Percentiles rank a stretch among this genome's conserved stretches.
Evolutionary conservation across 2,329 filamentous ascomycete genomes (phyloP).

Genomic region (Arthrobotrys sinensis): DNA sequence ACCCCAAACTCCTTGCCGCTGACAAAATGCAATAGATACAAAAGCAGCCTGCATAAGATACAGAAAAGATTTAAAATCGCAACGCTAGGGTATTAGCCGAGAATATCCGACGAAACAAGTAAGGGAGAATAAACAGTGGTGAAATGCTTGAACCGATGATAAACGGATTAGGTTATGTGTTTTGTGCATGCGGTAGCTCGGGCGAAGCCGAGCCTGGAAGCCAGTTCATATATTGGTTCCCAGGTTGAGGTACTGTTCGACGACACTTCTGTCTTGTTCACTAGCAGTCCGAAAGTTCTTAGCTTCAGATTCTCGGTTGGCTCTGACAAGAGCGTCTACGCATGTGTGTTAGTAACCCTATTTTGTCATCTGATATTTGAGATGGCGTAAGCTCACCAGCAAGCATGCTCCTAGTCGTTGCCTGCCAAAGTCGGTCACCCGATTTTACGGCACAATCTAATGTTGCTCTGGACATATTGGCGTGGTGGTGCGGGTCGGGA

Average conservation of each 20-base stretch:
- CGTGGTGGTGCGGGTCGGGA: slow-evolving; percentile 53
- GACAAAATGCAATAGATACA: slow-evolving; percentile 37
- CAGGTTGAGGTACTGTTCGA: slow-evolving; percentile 56
- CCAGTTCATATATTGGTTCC: slow-evolving; percentile 41
- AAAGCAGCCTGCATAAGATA: slow-evolving; percentile 7
- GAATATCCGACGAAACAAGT: slow-evolving; percentile 36
- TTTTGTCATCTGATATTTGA: background rate
- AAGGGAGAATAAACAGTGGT: background rate
- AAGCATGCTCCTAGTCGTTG: slow-evolving; percentile 49
- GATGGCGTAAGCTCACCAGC: slow-evolving; percentile 26
- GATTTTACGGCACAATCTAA: slow-evolving; percentile 54
- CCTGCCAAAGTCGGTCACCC: slow-evolving; percentile 56
- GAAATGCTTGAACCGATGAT: slow-evolving; percentile 26
- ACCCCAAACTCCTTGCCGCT: slow-evolving; percentile 46
- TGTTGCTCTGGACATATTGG: slow-evolving; percentile 58
- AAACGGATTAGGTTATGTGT: slow-evolving; percentile 32
- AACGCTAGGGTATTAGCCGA: slow-evolving; percentile 57
- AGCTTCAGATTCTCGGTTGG: slow-evolving; percentile 58
- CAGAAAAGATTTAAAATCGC: slow-evolving; percentile 31
- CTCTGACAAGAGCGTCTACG: slow-evolving; percentile 52
- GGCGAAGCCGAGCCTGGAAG: background rate
- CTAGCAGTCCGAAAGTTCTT: slow-evolving; percentile 46
- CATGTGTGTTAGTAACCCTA: slow-evolving; percentile 14
- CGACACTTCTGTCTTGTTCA: slow-evolving; percentile 53
- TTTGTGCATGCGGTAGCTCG: slow-evolving; percentile 31